Conservation (phyloP, 345 rosid genomes). For the Ceriops zippeliana region DNA sequence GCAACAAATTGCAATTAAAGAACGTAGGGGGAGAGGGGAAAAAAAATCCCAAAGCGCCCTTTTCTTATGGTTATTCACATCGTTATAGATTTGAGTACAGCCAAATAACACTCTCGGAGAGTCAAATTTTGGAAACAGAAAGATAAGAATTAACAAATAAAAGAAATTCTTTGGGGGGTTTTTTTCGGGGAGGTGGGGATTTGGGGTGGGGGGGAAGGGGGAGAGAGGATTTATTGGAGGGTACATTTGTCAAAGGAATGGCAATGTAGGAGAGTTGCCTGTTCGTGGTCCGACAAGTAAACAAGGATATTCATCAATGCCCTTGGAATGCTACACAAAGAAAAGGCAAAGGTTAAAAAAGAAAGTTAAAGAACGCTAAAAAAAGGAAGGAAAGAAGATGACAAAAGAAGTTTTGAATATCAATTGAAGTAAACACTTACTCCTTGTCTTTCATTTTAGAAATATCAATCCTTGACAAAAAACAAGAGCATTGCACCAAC, state of each 20-base stretch:
- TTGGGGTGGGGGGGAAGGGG: too few relatives aligned
- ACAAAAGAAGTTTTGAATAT: not conserved
- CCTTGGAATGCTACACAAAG: slow-evolving; percentile 45
- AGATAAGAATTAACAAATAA: not conserved
- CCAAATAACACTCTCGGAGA: not conserved
- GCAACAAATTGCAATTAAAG: too few relatives aligned
- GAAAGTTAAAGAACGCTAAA: not conserved
- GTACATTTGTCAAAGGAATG: slow-evolving; percentile 39
- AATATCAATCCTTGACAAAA: not conserved
- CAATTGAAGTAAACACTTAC: not conserved
- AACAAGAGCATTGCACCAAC: not conserved
- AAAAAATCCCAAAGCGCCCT: not conserved
- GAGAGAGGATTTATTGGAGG: slow-evolving; percentile 8
- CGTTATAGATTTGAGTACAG: not conserved
- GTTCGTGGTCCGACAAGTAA: slow-evolving; percentile 55
- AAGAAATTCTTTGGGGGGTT: not conserved
- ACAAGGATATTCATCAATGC: slow-evolving; percentile 41
- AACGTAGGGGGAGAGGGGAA: too few relatives aligned
- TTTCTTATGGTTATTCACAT: not conserved
- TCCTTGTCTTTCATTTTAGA: not conserved
- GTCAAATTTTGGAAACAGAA: not conserved
- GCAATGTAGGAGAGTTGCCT: slow-evolving; percentile 37
- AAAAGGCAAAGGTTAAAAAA: slow-evolving; percentile 8
- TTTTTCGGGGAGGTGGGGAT: too few relatives aligned
- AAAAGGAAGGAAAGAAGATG: not conserved